phyloP scores from a whole-genome alignment of 768 basidiomycete species.

The Sporobolomyces phaffii region DNA sequence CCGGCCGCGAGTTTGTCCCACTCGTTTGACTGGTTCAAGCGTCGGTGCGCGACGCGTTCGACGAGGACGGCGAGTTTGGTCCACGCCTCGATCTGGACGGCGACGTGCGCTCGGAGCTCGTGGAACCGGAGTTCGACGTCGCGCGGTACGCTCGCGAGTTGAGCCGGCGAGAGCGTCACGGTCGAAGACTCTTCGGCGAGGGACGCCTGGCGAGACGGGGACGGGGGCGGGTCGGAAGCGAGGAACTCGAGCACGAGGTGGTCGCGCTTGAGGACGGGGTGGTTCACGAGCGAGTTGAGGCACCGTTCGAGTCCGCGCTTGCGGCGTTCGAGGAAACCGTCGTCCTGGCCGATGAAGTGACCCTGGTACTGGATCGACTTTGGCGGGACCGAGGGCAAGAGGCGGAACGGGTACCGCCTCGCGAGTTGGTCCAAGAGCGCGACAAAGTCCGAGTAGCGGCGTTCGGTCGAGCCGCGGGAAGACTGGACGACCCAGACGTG shows the following conservation, averaged over 20 bases:
- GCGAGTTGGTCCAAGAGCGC: slow-evolving; percentile 81
- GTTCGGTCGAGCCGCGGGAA: slow-evolving; percentile 54
- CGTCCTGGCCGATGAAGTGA: slow-evolving; percentile 59
- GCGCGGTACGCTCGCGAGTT: slow-evolving; percentile 82
- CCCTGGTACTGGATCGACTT: slow-evolving; percentile 67
- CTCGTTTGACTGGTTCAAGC: slow-evolving; percentile 77
- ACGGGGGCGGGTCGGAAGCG: too few species aligned
- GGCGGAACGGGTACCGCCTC: slow-evolving; percentile 85
- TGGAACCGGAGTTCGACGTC: slow-evolving; percentile 85
- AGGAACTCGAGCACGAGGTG: slow-evolving; percentile 33
- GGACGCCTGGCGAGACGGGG: too few species aligned
- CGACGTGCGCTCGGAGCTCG: slow-evolving; percentile 49
- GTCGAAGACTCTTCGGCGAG: slow-evolving; percentile 76
- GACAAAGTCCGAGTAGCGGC: slow-evolving; percentile 89
- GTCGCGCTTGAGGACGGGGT: slow-evolving; percentile 67
- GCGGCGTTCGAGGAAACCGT: slow-evolving; percentile 83
- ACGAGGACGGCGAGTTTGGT: slow-evolving; percentile 78
- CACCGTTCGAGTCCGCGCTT: slow-evolving; percentile 60
- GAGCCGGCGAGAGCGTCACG: slow-evolving; percentile 43
- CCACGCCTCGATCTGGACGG: slow-evolving; percentile 77
- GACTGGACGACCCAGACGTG: slow-evolving; percentile 7
- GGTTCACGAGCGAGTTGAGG: slow-evolving; percentile 78
- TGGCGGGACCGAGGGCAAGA: slow-evolving; percentile 79
- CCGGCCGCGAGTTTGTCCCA: slow-evolving; percentile 62
- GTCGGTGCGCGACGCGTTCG: slow-evolving; percentile 81